Evolutionary conservation across 2,329 filamentous ascomycete genomes (phyloP).

Genomic region (Penicillium griseofulvum): DNA sequence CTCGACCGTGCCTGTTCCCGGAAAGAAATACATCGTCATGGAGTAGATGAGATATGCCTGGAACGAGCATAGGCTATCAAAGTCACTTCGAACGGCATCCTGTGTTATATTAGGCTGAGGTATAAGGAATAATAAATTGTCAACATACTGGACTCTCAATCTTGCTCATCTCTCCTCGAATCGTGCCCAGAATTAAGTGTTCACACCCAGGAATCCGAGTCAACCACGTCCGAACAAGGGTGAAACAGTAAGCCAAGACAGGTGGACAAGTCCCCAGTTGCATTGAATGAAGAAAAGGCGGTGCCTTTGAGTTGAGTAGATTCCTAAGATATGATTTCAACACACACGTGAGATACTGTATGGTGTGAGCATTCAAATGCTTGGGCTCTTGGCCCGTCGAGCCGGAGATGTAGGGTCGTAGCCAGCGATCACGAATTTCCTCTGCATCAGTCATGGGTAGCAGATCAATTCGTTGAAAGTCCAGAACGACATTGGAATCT

Average conservation of each 20-base stretch:
- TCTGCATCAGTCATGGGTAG: slow-evolving; percentile 16
- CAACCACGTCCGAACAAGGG: slow-evolving; percentile 29
- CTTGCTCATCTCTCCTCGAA: slow-evolving; percentile 28
- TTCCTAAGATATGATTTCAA: slow-evolving; percentile 26
- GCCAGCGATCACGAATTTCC: slow-evolving; percentile 30
- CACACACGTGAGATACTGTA: slow-evolving; percentile 25
- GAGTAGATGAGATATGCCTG: slow-evolving; percentile 56
- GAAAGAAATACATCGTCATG: slow-evolving; percentile 49
- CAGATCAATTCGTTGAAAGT: slow-evolving; percentile 10
- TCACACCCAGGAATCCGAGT: slow-evolving; percentile 28
- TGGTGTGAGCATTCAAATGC: slow-evolving; percentile 19
- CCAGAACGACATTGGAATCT: neutral
- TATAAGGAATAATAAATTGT: neutral
- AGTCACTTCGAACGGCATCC: slow-evolving; percentile 19
- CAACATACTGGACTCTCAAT: slow-evolving; percentile 16
- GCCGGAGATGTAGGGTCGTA: slow-evolving; percentile 23
- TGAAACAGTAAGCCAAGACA: slow-evolving; percentile 27
- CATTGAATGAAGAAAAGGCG: slow-evolving; percentile 27
- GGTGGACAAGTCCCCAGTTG: slow-evolving; percentile 16
- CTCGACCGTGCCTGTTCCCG: slow-evolving; percentile 21
- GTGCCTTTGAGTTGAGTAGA: slow-evolving; percentile 12
- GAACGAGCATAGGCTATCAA: slow-evolving; percentile 45
- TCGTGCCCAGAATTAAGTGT: slow-evolving; percentile 16
- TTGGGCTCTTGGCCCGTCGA: slow-evolving; percentile 21
- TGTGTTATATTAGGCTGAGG: neutral